Evolutionary conservation across 179 eudicot species (phyloP), one percentile per base, ranked within the genome.

Genomic region (Carnegiea gigantea): DNA sequence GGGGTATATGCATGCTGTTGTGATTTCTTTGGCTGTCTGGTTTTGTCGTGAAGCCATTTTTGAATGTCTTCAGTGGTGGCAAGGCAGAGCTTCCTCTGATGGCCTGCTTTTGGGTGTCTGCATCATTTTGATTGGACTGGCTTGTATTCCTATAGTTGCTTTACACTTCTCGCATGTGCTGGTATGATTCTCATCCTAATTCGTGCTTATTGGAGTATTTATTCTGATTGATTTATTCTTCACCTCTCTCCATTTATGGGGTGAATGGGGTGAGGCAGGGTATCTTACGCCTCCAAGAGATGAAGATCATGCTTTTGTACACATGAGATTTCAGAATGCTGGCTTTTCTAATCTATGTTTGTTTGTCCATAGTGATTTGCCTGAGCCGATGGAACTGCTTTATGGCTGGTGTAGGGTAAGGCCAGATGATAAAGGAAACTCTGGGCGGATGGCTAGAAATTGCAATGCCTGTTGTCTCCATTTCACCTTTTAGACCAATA

Each of bases 51-150:
- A 97, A 84, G 88, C 99, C 75, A 92, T 95, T 83, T 97, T 97
- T 82, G 99, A 97, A 88, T 93, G 94, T 86, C 98, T 97, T 71
- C 99, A 93, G 79, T 97, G 99, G 97, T 93, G 98, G 98, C 80
- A 92, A 83, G 99, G 99, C 64, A 95, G 98, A 85, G 81, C 97
- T 83, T 95, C 99, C 75, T 87, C 98, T 77, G 99, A 92, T 86
- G 92, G 98, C 82, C 83, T 97, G 83, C 97, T 97, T 82, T 84
- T 95, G 91, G 99, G 99, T 64, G 92, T 86, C 85, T 97, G 97
- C 87, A 89, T 93, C 79, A 88, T 97, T 79, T 85, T 93, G 88
- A 90, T 89, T 10, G 99, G 98, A 76, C 82, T 95, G 87, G 97
- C 95, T 83, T 93, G 95, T 87, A 59, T 95, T 76, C 99, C 99